A percentile compares a stretch with the other conserved stretches of the same genome.
Conservation (phyloP, 805 yeast species). For the Kazachstania martiniae region DNA sequence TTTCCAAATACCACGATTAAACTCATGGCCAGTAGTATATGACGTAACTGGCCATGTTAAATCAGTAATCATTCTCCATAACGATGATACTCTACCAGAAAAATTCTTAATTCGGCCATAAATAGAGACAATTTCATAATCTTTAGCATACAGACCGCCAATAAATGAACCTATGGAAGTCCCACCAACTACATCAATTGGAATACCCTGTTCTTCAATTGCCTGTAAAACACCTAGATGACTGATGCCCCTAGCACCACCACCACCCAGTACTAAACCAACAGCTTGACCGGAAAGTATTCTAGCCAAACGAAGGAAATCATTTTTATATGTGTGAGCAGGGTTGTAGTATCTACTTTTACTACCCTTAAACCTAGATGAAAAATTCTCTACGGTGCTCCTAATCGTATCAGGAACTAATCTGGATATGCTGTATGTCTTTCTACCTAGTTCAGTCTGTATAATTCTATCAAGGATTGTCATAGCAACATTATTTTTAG, state of each 20-base stretch:
- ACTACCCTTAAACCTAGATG: slow-evolving; percentile 22
- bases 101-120: slow-evolving; percentile 85
- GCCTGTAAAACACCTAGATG: slow-evolving; percentile 90
- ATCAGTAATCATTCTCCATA: slow-evolving; percentile 80
- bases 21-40: slow-evolving; percentile 94
- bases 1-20: slow-evolving; percentile 96
- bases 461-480: slow-evolving; percentile 19
- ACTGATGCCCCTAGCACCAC: slow-evolving; percentile 92
- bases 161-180: slow-evolving; percentile 94
- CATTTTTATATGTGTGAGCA: slow-evolving; percentile 56
- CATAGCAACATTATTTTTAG: slow-evolving; percentile 14
- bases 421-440: slow-evolving; percentile 24
- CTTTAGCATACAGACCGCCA: slow-evolving; percentile 90
- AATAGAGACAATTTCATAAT: slow-evolving; percentile 81
- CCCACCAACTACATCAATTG: slow-evolving; percentile 90
- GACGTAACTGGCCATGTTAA: slow-evolving; percentile 89
- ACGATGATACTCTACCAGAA: slow-evolving; percentile 66
- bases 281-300: slow-evolving; percentile 86
- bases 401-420: slow-evolving; percentile 27
- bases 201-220: slow-evolving; percentile 83
- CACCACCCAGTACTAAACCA: slow-evolving; percentile 93
- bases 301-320: slow-evolving; percentile 82
- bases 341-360: slow-evolving; percentile 23
- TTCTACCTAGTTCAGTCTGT: slow-evolving; percentile 23
- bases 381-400: slow-evolving; percentile 29